Percentiles rank a stretch among this genome's conserved stretches.
phyloP scores from a whole-genome alignment of 1,139 yeast genomes.

The Debaryomyces robertsiae region DNA sequence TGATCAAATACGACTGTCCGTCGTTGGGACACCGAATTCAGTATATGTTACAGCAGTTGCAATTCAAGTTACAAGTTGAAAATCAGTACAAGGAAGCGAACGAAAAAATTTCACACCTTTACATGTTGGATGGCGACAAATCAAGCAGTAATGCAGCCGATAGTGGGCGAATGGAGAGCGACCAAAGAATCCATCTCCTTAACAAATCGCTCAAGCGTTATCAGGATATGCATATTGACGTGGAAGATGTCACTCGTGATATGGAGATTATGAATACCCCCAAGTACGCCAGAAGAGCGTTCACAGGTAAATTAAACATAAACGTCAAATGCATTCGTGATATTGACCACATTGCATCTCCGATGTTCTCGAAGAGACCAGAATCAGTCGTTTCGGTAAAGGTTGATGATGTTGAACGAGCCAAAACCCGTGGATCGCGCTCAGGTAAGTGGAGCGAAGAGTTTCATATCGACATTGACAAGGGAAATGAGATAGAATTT shows the following conservation, averaged over 20 bases:
- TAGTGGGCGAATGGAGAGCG: conserved; percentile 81
- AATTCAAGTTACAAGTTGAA: conserved; percentile 90
- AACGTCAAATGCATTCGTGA: conserved; percentile 78
- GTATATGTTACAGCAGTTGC: conserved; percentile 91
- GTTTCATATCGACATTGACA: conserved; percentile 77
- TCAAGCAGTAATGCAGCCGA: conserved; percentile 86
- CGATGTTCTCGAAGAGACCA: conserved; percentile 72
- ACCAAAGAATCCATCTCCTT: conserved; percentile 80
- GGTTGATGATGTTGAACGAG: conserved; percentile 84
- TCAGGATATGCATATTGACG: conserved; percentile 80
- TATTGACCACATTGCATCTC: conserved; percentile 89
- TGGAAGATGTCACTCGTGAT: conserved; percentile 65
- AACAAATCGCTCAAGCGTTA: conserved; percentile 84
- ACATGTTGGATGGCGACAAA: conserved; percentile 88
- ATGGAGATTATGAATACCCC: conserved; percentile 66
- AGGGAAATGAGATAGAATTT: conserved; percentile 88
- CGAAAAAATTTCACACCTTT: conserved; percentile 81
- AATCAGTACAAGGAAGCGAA: conserved; percentile 91
- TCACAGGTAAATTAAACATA: conserved; percentile 76
- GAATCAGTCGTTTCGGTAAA: conserved; percentile 79
- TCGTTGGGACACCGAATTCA: conserved; percentile 94
- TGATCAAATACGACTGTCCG: conserved; percentile 90
- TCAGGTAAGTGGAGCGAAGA: conserved; percentile 85
- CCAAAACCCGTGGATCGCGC: conserved; percentile 72
- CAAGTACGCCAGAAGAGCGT: conserved; percentile 76